A percentile compares a stretch with the other conserved stretches of the same genome.
Evolutionary conservation across 371 early-diverging fungal species (phyloP).

Genomic region (Mortierella sp.): DNA sequence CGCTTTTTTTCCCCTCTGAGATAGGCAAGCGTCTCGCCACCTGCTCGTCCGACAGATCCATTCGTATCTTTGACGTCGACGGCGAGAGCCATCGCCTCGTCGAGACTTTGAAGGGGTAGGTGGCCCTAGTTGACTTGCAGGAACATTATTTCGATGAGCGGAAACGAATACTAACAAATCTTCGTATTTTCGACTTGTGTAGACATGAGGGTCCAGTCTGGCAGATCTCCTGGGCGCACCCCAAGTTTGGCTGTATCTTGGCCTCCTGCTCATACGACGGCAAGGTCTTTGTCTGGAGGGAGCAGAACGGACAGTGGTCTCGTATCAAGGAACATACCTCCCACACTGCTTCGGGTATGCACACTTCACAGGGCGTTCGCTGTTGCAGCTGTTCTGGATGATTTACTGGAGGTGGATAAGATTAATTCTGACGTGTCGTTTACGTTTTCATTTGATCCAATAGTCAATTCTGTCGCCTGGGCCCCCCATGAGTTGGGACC

Average conservation of each 20-base stretch:
- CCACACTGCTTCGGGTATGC: conserved; percentile 90
- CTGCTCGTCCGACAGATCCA: conserved; percentile 96
- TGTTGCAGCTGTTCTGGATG: neutral
- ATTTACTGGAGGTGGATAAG: neutral
- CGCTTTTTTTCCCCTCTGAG: neutral
- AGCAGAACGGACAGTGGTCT: conserved; percentile 87
- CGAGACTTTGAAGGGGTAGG: conserved; percentile 84
- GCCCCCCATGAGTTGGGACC: conserved; percentile 98
- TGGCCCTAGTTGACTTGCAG: neutral
- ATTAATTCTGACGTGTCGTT: neutral
- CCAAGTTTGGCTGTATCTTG: conserved; percentile 95
- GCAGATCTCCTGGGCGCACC: conserved; percentile 99
- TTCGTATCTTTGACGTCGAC: conserved; percentile 93
- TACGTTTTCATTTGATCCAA: neutral
- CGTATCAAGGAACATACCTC: conserved; percentile 91
- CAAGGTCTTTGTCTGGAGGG: conserved; percentile 95
- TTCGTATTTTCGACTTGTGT: neutral
- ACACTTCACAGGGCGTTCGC: neutral
- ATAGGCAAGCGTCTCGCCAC: conserved; percentile 92
- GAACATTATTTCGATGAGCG: neutral
- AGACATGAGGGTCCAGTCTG: conserved; percentile 99
- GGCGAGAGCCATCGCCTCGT: conserved; percentile 84
- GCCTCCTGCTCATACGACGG: conserved; percentile 98
- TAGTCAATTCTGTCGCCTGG: conserved; percentile 97
- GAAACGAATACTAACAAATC: neutral